Conservation (phyloP, 352 stramenopile genomes). For the Globisporangium okanoganense region DNA sequence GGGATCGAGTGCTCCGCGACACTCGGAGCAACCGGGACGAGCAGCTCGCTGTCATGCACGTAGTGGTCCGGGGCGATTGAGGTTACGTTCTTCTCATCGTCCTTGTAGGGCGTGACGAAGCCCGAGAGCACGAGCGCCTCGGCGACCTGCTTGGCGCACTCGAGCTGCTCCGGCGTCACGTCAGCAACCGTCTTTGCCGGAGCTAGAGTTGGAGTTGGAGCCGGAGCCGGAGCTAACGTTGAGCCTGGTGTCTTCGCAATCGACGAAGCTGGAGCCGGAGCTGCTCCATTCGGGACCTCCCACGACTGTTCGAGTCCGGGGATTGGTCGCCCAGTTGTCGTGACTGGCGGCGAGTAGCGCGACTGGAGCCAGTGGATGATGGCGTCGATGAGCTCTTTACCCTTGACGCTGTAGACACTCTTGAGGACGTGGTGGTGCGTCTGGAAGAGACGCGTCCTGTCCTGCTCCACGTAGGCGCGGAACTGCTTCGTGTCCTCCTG, state of each 20-base stretch:
- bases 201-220: too few species aligned
- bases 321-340: too few species aligned
- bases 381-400: background rate
- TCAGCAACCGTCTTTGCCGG: too few species aligned
- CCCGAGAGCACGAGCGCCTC: conserved; percentile 5
- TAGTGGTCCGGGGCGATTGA: background rate
- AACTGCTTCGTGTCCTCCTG: conserved; percentile 8
- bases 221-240: too few species aligned
- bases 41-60: conserved; percentile 1
- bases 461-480: background rate
- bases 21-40: conserved; percentile 1
- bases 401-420: conserved; percentile 11
- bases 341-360: conserved; percentile 23
- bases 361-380: conserved; percentile 15
- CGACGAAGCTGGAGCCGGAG: too few species aligned
- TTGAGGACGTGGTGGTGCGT: conserved; percentile 8
- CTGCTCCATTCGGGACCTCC: too few species aligned
- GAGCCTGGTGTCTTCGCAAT: too few species aligned
- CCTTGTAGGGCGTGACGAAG: conserved; percentile 8
- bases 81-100: conserved; percentile 3
- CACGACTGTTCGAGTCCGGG: too few species aligned
- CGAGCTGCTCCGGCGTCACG: background rate
- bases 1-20: background rate
- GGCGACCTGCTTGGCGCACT: background rate
- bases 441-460: conserved; percentile 3